Percentiles rank a stretch among this genome's conserved stretches.
phyloP scores from a whole-genome alignment of 1,284 basidiomycete genomes.

The Ustilago trichophora region DNA sequence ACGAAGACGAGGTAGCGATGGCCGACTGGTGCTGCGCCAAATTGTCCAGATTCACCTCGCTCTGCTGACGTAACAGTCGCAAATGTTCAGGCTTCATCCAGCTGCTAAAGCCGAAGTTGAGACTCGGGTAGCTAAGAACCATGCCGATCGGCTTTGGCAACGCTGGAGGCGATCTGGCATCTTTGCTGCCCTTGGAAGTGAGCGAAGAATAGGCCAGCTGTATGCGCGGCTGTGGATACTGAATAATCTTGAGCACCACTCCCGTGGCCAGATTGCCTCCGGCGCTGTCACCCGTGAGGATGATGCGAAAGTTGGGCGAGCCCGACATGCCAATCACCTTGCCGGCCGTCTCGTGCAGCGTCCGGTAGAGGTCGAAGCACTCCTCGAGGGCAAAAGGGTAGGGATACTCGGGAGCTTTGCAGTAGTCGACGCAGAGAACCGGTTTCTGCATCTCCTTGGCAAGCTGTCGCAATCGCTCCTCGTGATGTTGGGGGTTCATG shows the following conservation, averaged over 20 bases:
- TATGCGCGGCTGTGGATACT: slow-evolving; percentile 59
- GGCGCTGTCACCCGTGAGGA: slow-evolving; percentile 58
- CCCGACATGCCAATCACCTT: slow-evolving; percentile 78
- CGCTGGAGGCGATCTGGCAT: slow-evolving; percentile 22
- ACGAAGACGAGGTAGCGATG: slow-evolving; percentile 7
- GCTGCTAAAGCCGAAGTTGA: slow-evolving; percentile 90
- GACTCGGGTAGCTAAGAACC: slow-evolving; percentile 76
- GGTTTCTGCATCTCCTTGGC: slow-evolving; percentile 81
- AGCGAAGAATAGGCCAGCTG: slow-evolving; percentile 47
- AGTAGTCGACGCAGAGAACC: slow-evolving; percentile 88
- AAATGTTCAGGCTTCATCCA: slow-evolving; percentile 95
- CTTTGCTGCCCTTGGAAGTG: slow-evolving; percentile 1
- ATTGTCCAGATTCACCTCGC: slow-evolving; percentile 58
- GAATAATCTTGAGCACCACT: slow-evolving; percentile 55
- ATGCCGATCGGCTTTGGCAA: slow-evolving; percentile 78
- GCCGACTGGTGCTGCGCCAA: slow-evolving; percentile 27
- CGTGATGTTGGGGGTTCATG: slow-evolving; percentile 85
- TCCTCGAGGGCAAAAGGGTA: slow-evolving; percentile 80
- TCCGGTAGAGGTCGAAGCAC: slow-evolving; percentile 85
- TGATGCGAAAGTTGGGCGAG: slow-evolving; percentile 44
- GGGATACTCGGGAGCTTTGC: slow-evolving; percentile 83
- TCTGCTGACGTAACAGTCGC: slow-evolving; percentile 76
- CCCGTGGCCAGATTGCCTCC: slow-evolving; percentile 57
- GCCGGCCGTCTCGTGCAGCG: slow-evolving; percentile 82
- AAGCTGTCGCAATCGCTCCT: slow-evolving; percentile 90